Evolutionary conservation across 2,329 filamentous ascomycete species (phyloP), one percentile per base, ranked within the genome.

Genomic region (Verticillium zaregamsianum): DNA sequence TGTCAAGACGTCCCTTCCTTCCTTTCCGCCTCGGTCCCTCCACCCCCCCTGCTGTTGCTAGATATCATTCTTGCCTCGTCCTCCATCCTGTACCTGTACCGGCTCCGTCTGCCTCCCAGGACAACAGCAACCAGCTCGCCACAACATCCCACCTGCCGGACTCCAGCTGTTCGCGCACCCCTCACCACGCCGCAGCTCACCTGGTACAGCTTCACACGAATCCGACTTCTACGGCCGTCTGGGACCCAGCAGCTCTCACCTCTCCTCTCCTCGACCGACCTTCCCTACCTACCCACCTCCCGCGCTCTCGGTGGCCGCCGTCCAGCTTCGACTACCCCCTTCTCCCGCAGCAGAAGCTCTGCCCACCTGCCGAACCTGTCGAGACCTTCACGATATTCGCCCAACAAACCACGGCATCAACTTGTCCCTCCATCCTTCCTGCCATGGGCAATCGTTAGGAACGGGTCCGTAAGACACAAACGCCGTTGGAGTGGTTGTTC

Each of bases 381-480:
- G 40, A 49, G 7, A 23, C 23, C 20, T 49, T 49, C 40, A 23
- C 40, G 40, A 49, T 25, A 25, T 25, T n/a, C 40, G 20, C 20
- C 14, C 40, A 7, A 49, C 40, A n/a, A 23, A 23, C 40, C n/a
- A n/a, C 40, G 2, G 20, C 28, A 33, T 17, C 58, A 31, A 55
- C 55, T 31, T 17, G 6, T 9, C 31, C 33, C 23, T 20, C 40
- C 6, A 52, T 28, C 15, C 25, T 25, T 20, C 58, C 45, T 64
- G 54, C 59, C 61, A 61, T 61, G 63, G 63, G 61, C 59, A 57
- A 32, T 40, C 54, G 39, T 28, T 59, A 35, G 40, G 56, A 49
- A 39, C 35, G 35, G 31, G 12, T n/a, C 56, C 23, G 23, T 14
- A 15, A 55, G n/a, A 23, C 40, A 49, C 40, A 20, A 49, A 49